Evolutionary conservation across 306 rosid species (phyloP), one percentile per base, ranked within the genome.

Genomic region (Acacia acuminata): DNA sequence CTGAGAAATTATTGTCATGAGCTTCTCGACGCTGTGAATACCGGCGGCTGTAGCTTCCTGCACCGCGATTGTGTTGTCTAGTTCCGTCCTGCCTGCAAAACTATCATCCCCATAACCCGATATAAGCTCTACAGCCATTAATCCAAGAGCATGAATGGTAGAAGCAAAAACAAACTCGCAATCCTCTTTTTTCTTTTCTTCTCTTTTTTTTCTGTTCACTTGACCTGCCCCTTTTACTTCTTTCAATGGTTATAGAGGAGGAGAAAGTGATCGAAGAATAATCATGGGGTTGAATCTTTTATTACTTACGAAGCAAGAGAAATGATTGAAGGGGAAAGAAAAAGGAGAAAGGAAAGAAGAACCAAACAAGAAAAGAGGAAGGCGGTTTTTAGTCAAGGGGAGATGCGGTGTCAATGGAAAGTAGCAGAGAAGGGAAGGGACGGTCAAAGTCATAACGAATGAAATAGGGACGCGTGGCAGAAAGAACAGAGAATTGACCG

Each of bases 21-120:
- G 87, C 75, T 88, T 89, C 88, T 94, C 89, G 3, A 88, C 92
- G 85, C 89, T 92, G 43, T 92, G 90, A 64, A 94, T 88, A 22
- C 95, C 95, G 1, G 90, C 95, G 1, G 91, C 88, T 4, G 98
- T 88, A 3, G 97, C 98, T 86, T 94, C 93, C 75, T 88, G 81
- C 7, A 90, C 84, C 0, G 86, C 91, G 11, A 36, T 47, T 3
- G 84, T 82, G 50, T 80, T 60, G 64, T 84, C 82, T 61, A 25
- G 17, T 25, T 79, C 81, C 17, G 77, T 51, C 19, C 67, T 78
- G 22, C 66, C 63, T 10, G 82, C 75, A 75, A 85, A 81, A 64
- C 75, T 68, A 25, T 85, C 77, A 42, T 66, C 80, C 19, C 80
- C 83, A 70, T n/a, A 74, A 14, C 88, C 86, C 45, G 45, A 73